Evolutionary conservation across 1,284 basidiomycete species (phyloP).

Genomic region (Ceratobasidium sp.): DNA sequence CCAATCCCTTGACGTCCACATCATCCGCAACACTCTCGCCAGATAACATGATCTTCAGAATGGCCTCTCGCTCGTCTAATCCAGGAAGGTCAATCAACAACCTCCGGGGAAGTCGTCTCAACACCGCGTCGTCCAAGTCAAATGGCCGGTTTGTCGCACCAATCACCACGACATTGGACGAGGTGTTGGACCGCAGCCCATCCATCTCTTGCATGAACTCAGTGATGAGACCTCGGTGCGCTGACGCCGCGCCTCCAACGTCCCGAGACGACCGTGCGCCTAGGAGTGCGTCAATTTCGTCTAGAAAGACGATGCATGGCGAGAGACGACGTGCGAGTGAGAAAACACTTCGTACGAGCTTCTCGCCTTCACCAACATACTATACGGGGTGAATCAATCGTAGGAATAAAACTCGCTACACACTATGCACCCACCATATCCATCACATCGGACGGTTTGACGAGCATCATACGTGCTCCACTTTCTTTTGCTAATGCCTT

Average conservation of each 20-base stretch:
- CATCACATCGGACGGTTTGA: constrained; percentile 86
- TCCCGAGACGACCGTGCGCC: constrained; percentile 86
- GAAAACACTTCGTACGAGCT: constrained; percentile 91
- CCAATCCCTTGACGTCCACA: constrained; percentile 69
- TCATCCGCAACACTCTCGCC: constrained; percentile 76
- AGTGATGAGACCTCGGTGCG: constrained; percentile 83
- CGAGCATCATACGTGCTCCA: constrained; percentile 85
- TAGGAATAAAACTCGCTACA: background rate
- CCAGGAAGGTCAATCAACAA: constrained; percentile 86
- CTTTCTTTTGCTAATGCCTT: constrained; percentile 91
- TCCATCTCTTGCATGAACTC: constrained; percentile 99
- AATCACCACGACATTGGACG: constrained; percentile 88
- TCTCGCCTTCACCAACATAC: constrained; percentile 96
- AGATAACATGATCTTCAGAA: constrained; percentile 80
- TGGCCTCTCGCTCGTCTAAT: constrained; percentile 81
- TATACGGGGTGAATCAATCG: constrained; percentile 49
- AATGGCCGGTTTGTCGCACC: constrained; percentile 92
- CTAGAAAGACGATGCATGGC: constrained; percentile 94
- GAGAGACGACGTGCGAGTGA: constrained; percentile 85
- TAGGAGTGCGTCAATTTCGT: constrained; percentile 95
- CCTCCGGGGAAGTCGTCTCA: constrained; percentile 82
- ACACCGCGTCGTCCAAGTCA: constrained; percentile 83
- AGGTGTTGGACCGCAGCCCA: constrained; percentile 80
- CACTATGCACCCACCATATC: constrained; percentile 70
- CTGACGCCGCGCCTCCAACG: constrained; percentile 76